Evolutionary conservation across 2,329 filamentous ascomycete genomes (phyloP).

Genomic region (Penicillium crustosum): DNA sequence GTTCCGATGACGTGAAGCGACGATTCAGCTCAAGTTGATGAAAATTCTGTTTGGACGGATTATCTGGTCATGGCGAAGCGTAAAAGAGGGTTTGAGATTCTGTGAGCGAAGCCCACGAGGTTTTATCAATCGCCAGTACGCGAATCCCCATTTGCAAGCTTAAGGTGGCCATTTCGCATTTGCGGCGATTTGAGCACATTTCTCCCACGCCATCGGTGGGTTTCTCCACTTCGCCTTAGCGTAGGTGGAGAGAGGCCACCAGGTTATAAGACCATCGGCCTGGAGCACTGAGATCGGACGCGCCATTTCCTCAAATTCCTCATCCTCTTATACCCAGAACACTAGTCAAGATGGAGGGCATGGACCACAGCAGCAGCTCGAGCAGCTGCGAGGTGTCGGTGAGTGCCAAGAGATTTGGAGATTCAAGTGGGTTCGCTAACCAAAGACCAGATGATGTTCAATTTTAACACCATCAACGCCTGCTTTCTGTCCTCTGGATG

Average conservation of each 20-base stretch:
- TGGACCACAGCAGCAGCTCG: conserved; percentile 21
- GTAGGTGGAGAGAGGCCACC: background rate
- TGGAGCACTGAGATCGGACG: background rate
- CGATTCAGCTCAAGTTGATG: background rate
- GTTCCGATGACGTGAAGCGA: background rate
- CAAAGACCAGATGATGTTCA: conserved; percentile 30
- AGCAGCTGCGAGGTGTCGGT: conserved; percentile 31
- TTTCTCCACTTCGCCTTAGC: conserved; percentile 9
- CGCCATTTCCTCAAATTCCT: background rate
- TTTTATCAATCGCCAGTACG: background rate
- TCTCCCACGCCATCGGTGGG: conserved; percentile 6
- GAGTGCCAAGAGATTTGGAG: conserved; percentile 15
- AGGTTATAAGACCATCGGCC: conserved; percentile 6
- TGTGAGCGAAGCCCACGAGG: background rate
- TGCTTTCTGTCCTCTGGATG: conserved; percentile 26
- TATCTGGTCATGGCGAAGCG: background rate
- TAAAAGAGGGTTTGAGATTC: background rate
- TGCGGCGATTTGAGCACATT: conserved; percentile 25
- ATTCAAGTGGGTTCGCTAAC: conserved; percentile 4
- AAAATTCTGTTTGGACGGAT: background rate
- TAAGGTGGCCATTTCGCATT: conserved; percentile 1
- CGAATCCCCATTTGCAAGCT: background rate
- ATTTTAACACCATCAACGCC: conserved; percentile 31
- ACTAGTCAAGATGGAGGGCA: conserved; percentile 18
- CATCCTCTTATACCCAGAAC: background rate